These are phyloP conservation scores for Proteromonas lacertae DNA, from an alignment of 352 stramenopile genomes.

Conservation along the genomic window DNA sequence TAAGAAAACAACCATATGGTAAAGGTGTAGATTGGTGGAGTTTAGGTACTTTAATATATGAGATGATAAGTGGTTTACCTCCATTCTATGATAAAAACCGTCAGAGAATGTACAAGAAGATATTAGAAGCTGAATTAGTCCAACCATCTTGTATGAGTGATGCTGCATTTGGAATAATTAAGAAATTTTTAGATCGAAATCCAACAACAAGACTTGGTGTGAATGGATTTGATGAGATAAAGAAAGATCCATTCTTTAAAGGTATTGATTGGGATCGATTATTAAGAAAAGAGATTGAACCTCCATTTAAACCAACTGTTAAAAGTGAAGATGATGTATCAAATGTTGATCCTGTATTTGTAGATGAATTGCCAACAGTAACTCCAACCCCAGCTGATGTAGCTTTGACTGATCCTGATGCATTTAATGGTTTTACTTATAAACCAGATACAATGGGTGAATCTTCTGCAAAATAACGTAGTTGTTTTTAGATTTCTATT, in stretches of 20 bases:
- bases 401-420: neutral
- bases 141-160: constrained; percentile 29
- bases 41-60: constrained; percentile 43
- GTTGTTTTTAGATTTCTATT: neutral
- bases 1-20: constrained; percentile 83
- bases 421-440: neutral
- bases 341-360: constrained; percentile 78
- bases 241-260: constrained; percentile 30
- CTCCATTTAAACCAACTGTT: constrained; percentile 61
- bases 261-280: constrained; percentile 30
- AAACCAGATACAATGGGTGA: neutral
- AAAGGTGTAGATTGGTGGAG: no score
- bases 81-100: constrained; percentile 76
- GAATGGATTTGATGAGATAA: constrained; percentile 35
- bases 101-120: constrained; percentile 85
- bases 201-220: constrained; percentile 56
- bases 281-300: constrained; percentile 18
- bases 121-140: constrained; percentile 55
- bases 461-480: neutral
- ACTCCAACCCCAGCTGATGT: neutral
- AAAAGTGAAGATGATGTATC: constrained; percentile 62
- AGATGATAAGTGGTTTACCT: constrained; percentile 54
- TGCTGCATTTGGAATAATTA: neutral
- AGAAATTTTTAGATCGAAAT: constrained; percentile 60
- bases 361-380: neutral